phyloP scores from a whole-genome alignment of 2,329 filamentous ascomycete genomes.

The Septoria petroselini region DNA sequence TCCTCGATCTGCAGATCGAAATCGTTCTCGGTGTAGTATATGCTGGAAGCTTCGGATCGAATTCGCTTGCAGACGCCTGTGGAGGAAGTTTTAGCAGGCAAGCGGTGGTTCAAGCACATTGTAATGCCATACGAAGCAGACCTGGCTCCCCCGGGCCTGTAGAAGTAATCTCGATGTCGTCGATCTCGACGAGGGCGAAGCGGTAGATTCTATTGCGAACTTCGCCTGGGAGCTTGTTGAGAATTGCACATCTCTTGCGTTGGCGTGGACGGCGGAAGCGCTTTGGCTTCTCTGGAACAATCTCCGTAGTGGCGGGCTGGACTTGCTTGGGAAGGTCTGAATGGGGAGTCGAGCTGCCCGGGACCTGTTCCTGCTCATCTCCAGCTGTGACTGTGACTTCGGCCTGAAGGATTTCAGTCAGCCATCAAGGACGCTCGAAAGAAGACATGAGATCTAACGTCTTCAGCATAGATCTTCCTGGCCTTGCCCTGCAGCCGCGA shows the following conservation, averaged over 20 bases:
- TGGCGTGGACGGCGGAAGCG: slow-evolving; percentile 16
- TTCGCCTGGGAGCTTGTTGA: slow-evolving; percentile 15
- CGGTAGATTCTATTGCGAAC: slow-evolving; percentile 18
- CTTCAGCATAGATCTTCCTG: background rate
- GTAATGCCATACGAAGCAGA: slow-evolving; percentile 2
- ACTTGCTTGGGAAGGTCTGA: too few species aligned
- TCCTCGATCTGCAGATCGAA: slow-evolving; percentile 7
- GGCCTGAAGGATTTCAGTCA: background rate
- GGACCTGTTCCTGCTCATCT: background rate
- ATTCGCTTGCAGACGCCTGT: slow-evolving; percentile 14
- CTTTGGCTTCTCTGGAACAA: slow-evolving; percentile 8
- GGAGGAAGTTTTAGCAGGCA: background rate
- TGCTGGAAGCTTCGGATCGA: slow-evolving; percentile 4
- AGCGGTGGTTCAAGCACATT: background rate
- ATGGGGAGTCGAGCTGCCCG: too few species aligned
- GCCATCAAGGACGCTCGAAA: background rate
- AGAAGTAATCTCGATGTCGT: slow-evolving; percentile 1
- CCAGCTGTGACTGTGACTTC: background rate
- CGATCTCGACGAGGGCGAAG: background rate
- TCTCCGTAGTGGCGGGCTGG: background rate
- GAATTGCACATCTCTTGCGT: slow-evolving; percentile 12
- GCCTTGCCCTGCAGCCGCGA: slow-evolving; percentile 16
- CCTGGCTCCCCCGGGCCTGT: slow-evolving; percentile 16
- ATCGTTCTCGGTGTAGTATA: slow-evolving; percentile 17
- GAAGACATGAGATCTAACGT: background rate